These are phyloP conservation scores for Bipolaris bicolor DNA, from an alignment of 2,329 filamentous ascomycete species.

Conservation along the genomic window DNA sequence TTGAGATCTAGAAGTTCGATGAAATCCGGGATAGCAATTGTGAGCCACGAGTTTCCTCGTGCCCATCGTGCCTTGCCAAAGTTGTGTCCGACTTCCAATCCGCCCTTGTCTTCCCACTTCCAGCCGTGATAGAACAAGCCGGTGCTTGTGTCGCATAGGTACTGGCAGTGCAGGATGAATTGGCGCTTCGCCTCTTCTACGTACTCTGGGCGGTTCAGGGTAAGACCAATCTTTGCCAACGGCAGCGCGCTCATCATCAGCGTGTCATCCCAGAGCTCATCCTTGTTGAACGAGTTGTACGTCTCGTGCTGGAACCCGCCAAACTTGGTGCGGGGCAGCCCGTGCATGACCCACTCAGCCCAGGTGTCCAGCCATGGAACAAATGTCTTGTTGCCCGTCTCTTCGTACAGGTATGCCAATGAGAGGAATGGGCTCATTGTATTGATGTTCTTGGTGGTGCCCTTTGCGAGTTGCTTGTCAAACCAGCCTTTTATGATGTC, in stretches of 20 bases:
- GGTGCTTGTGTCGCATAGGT: constrained; percentile 73
- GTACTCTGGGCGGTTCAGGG: constrained; percentile 73
- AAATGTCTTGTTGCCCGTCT: constrained; percentile 70
- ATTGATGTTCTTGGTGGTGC: constrained; percentile 85
- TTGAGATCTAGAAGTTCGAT: constrained; percentile 72
- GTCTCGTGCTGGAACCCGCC: constrained; percentile 79
- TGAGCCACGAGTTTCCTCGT: constrained; percentile 74
- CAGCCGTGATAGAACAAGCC: constrained; percentile 84
- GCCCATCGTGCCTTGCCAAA: constrained; percentile 64
- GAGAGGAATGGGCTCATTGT: constrained; percentile 82
- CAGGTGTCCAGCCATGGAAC: constrained; percentile 79
- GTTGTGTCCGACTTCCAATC: constrained; percentile 59
- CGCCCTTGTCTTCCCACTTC: constrained; percentile 71
- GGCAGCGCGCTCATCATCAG: constrained; percentile 88
- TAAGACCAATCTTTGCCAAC: constrained; percentile 76
- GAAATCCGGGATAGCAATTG: constrained; percentile 83
- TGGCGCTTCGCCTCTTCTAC: constrained; percentile 78
- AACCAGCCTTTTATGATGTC: constrained; percentile 78
- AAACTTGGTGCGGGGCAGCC: constrained; percentile 72
- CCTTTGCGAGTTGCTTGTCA: constrained; percentile 68
- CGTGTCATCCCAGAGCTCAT: constrained; percentile 85
- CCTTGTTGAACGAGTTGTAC: constrained; percentile 71
- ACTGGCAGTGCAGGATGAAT: constrained; percentile 78
- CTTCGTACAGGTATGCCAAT: constrained; percentile 78
- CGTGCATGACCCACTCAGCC: constrained; percentile 84